These are phyloP conservation scores for Amylostereum chailletii DNA, from an alignment of 1,284 basidiomycete species.

Conservation along the genomic window DNA sequence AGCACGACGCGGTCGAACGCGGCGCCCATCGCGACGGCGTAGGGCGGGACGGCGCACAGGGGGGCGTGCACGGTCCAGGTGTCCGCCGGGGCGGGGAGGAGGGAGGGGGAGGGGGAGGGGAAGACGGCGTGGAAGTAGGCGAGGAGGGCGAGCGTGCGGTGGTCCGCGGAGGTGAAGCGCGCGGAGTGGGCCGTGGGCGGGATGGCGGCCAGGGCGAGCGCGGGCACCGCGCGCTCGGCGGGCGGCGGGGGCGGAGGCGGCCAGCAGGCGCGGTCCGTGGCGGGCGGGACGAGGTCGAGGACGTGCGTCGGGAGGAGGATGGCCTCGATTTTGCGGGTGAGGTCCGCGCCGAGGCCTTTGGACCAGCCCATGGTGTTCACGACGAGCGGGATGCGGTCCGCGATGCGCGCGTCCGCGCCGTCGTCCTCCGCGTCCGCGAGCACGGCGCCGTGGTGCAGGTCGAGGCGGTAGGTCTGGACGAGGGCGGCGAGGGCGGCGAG, in stretches of 20 bases:
- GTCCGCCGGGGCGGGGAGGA: constrained; percentile 25
- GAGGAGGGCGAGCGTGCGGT: constrained; percentile 65
- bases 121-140: constrained; percentile 77
- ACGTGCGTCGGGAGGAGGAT: constrained; percentile 58
- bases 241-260: constrained; percentile 1
- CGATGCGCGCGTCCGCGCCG: constrained; percentile 29
- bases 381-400: constrained; percentile 69
- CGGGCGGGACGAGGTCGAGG: constrained; percentile 40
- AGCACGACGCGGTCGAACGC: constrained; percentile 59
- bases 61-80: constrained; percentile 68
- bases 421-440: constrained; percentile 14
- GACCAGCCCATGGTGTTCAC: constrained; percentile 98
- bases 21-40: constrained; percentile 46
- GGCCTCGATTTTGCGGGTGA: constrained; percentile 64
- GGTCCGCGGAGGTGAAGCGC: constrained; percentile 64
- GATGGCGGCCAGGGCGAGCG: constrained; percentile 26
- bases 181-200: constrained; percentile 23
- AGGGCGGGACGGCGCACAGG: constrained; percentile 61
- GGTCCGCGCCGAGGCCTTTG: constrained; percentile 86
- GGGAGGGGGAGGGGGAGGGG: constrained; percentile 16
- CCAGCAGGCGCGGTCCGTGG: constrained; percentile 15
- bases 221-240: not conserved
- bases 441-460: constrained; percentile 47
- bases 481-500: constrained; percentile 62
- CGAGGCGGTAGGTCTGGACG: constrained; percentile 62